Base-by-base conservation (phyloP, 768 basidiomycete genomes). In the Suillus decipiens region DNA sequence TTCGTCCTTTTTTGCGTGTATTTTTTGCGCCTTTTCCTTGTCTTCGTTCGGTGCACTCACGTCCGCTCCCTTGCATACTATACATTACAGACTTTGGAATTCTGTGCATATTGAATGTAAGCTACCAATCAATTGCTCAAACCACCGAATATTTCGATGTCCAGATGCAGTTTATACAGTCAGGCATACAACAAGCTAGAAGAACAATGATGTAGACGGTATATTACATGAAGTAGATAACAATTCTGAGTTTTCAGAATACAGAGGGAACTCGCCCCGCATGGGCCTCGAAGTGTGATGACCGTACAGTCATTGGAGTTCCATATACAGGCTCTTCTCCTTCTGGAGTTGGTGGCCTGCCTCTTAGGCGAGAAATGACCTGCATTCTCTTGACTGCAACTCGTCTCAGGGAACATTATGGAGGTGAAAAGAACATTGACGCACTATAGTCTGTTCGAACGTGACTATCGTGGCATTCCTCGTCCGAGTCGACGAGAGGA, bases 401-500 rank as follows among this genome's bases (percentile, higher is more conserved):
- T 59, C 45, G 63, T 41, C 15, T 66, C 57, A 50, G 66, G 71
- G 60, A 63, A 63, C 31, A 39, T 61, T 12, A 19, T n/a, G 10
- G 24, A 41, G 15, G 10, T 19, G 17, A 28, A 28, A 57, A 57
- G 15, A 2, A 9, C 2, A 41, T 41, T 17, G 22, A 57, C 84
- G 60, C 64, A 91, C 90, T 74, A 68, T 89, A 90, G 68, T 92
- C 90, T 54, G 83, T 76, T 37, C 86, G 82, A 41, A 83, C 78
- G 67, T 89, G 79, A 68, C 89, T 88, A 68, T 92, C 89, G 15
- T 78, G 81, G 55, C 77, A 75, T 69, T 90, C 89, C 48, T 90
- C 89, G 63, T 92, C 91, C 34, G 91, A 92, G 73, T 92, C 89
- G 57, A 80, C 75, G 34, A 92, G 77, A n/a, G 91, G 87, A 70